phyloP scores from a whole-genome alignment of 768 basidiomycete species.

The Hypholoma fasciculare region DNA sequence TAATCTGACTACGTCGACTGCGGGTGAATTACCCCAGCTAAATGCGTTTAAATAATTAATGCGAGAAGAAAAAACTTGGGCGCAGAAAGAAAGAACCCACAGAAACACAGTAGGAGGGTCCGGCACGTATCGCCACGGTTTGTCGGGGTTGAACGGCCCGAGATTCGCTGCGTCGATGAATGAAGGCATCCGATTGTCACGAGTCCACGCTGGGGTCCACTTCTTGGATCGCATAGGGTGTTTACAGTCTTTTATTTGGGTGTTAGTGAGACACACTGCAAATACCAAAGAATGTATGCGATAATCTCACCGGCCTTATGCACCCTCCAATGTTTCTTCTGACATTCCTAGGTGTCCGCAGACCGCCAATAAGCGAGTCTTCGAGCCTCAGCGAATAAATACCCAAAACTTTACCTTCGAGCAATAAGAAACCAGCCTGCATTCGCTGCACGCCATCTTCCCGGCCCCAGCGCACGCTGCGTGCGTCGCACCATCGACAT shows the following conservation, averaged over 20 bases:
- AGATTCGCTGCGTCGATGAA: no score
- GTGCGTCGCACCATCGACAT: constrained; percentile 23
- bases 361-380: not conserved
- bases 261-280: no score
- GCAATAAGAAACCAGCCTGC: constrained; percentile 45
- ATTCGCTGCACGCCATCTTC: constrained; percentile 25
- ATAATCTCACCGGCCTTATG: constrained; percentile 35
- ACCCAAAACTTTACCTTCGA: constrained; percentile 32
- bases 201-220: no score
- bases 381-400: no score
- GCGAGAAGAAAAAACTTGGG: not conserved
- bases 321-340: constrained; percentile 36
- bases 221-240: not conserved
- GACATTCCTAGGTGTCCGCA: constrained; percentile 34
- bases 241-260: not conserved
- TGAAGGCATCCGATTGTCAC: no score
- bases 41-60: not conserved
- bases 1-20: not conserved
- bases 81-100: not conserved
- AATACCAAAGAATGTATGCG: no score
- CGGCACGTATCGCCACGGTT: not conserved
- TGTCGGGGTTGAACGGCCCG: no score
- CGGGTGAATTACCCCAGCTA: not conserved
- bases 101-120: not conserved
- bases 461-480: constrained; percentile 29